Percentiles rank a stretch among this genome's conserved stretches.
Evolutionary conservation across 2,329 filamentous ascomycete genomes (phyloP).

Genomic region (Colletotrichum zoysiae): DNA sequence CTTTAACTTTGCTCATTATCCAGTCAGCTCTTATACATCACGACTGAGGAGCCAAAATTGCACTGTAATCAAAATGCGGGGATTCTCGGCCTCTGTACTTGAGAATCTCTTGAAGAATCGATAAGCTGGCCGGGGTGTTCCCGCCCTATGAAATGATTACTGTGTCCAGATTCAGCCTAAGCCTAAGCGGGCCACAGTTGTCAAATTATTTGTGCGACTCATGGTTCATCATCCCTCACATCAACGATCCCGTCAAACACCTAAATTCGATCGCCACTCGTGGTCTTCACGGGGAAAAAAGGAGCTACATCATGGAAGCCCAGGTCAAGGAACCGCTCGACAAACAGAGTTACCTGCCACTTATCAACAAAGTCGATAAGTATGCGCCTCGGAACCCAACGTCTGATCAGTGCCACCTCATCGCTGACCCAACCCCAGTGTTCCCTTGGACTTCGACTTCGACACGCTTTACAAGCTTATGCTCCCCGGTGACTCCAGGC

Average conservation of each 20-base stretch:
- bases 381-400: conserved; percentile 45
- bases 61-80: background rate
- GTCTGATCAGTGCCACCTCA: conserved; percentile 24
- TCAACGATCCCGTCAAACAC: background rate
- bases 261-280: background rate
- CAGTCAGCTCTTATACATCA: too few species aligned
- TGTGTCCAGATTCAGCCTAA: background rate
- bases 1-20: background rate
- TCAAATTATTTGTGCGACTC: background rate
- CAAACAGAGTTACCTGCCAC: conserved; percentile 31
- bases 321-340: background rate
- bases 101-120: background rate
- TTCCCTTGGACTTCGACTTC: conserved; percentile 59
- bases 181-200: background rate
- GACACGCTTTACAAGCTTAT: conserved; percentile 61
- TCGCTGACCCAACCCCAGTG: conserved; percentile 50
- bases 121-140: background rate
- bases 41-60: background rate
- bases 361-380: conserved; percentile 59
- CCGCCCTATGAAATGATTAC: background rate
- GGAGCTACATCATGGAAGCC: background rate
- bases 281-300: too few species aligned
- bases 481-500: conserved; percentile 58
- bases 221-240: background rate
- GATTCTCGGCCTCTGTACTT: background rate